Evolutionary conservation across 2,329 filamentous ascomycete species (phyloP), one percentile per base, ranked within the genome.

Genomic region (Paradendryphiella salina): DNA sequence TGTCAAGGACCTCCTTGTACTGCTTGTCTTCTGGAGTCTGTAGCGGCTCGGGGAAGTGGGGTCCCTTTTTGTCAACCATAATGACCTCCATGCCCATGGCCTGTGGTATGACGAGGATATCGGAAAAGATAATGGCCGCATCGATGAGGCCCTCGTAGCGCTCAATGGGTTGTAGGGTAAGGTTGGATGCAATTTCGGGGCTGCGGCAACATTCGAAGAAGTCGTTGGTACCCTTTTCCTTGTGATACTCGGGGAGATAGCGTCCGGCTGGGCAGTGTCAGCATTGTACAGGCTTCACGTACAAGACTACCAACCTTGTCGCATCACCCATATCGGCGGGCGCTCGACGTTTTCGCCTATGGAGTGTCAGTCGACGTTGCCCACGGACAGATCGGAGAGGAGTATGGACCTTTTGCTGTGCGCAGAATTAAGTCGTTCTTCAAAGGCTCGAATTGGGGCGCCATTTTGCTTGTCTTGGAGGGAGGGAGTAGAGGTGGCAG

Each of bases 1-100:
- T 85, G 61, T 82, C 79, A 75, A 97, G 80, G 53, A 97, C 81
- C 69, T 87, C 79, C 59, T 79, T 79, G 76, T 95, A 97, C 75
- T 97, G 92, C 56, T 82, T 83, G 70, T 96, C 92, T 43, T 86
- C 81, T 3, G 94, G 93, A 32, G 82, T 85, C 69, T 82, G 80
- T 53, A 99, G 80, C 11, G 94, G 94, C 38, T 88, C 79, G 0
- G 94, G 94, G 73, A 99, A 99, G 72, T 95, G 89, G 9, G 94
- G 94, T 0, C 94, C 94, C 75, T 96, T 95, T 77, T 94, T 95
- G 74, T 96, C 92, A 9, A 97, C 82, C 94, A 99, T 99, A 74
- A 97, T 89, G 21, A 99, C 94, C n/a, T 82, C 81, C 94, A 99
- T 99, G 1, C 94, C 94, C 85, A 99, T 89, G 26, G 94, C 94